Evolutionary conservation across 1,284 basidiomycete species (phyloP), one percentile per base, ranked within the genome.

Genomic region (Boletus holoroseus): DNA sequence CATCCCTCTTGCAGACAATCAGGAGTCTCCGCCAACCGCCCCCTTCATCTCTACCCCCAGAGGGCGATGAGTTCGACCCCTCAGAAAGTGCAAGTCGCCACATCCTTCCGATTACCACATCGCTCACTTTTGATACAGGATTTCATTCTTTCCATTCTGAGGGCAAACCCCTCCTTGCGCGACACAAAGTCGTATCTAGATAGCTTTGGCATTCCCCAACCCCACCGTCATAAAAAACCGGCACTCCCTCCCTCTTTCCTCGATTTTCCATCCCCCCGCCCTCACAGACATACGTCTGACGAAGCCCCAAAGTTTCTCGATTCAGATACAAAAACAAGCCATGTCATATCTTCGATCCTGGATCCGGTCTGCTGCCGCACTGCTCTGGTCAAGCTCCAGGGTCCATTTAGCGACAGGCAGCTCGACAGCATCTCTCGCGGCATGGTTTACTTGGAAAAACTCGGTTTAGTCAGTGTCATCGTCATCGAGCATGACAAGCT

Each of bases 351-450:
- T 11, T 87, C 87, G n/a, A 87, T 97, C 50, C 75, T 97, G 22
- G 79, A 93, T 64, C 92, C 92, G 5, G 81, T 91, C 44, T 77
- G 82, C 59, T 77, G 83, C 38, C 86, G 90, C 51, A 93, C 92
- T 1, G 94, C 94, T 1, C 82, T 99, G 8, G 94, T 99, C 65
- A 99, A 99, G 70, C 76, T 99, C 12, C 96, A 99, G 69, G 93
- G 95, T 3, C 96, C 96, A 1, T 99, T 99, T 69, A 91, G 84
- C n/a, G 88, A 96, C 69, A 79, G 85, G 11, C 96, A 99, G 67
- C 83, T 99, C 51, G 88, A 94, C 58, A 94, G 92, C 64, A 91
- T 99, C 58, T 85, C 90, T 27, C 83, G 89, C 37, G 96, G 96
- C 41, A 82, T 99, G 74, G 88, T 94, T 44, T 93, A 97, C 66